Evolutionary conservation across 208 protist species (phyloP).

Genomic region (Phytomonas sp.): DNA sequence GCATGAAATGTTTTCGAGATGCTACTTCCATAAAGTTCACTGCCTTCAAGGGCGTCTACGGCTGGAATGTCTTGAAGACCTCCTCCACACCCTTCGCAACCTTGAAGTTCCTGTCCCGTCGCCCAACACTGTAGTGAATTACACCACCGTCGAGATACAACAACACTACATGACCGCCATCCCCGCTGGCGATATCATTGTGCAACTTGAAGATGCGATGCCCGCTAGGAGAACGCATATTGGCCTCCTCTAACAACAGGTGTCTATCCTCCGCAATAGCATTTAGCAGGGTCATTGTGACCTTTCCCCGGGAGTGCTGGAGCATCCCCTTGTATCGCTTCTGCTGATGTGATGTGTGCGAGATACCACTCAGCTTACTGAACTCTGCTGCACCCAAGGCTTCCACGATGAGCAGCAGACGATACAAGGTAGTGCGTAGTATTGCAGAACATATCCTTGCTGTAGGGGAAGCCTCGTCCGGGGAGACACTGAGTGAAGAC

Average conservation of each 20-base stretch:
- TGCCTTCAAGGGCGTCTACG: background rate
- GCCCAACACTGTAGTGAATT: slow-evolving; percentile 39
- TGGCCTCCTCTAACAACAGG: slow-evolving; percentile 54
- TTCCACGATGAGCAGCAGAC: slow-evolving; percentile 64
- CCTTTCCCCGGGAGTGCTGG: slow-evolving; percentile 48
- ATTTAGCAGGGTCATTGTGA: slow-evolving; percentile 52
- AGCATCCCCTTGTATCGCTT: slow-evolving; percentile 56
- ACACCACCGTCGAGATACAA: slow-evolving; percentile 68
- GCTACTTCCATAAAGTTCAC: background rate
- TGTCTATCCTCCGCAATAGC: slow-evolving; percentile 65
- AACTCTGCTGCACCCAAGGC: slow-evolving; percentile 46
- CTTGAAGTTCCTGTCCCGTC: slow-evolving; percentile 34
- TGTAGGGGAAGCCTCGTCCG: background rate
- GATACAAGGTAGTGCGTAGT: slow-evolving; percentile 54
- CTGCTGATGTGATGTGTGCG: slow-evolving; percentile 37
- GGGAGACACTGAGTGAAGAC: background rate
- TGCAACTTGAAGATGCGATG: slow-evolving; percentile 64
- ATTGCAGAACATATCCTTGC: slow-evolving; percentile 9
- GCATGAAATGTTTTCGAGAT: background rate
- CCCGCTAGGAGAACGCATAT: slow-evolving; percentile 41
- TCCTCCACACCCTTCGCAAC: slow-evolving; percentile 67
- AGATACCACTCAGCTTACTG: slow-evolving; percentile 32
- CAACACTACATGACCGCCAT: slow-evolving; percentile 24
- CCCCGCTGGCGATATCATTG: slow-evolving; percentile 15
- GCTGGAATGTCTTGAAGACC: slow-evolving; percentile 39